Percentiles rank a stretch among this genome's conserved stretches.
Conservation (phyloP, 371 early-diverging fungal species). For the Haplosporangium sp. region DNA sequence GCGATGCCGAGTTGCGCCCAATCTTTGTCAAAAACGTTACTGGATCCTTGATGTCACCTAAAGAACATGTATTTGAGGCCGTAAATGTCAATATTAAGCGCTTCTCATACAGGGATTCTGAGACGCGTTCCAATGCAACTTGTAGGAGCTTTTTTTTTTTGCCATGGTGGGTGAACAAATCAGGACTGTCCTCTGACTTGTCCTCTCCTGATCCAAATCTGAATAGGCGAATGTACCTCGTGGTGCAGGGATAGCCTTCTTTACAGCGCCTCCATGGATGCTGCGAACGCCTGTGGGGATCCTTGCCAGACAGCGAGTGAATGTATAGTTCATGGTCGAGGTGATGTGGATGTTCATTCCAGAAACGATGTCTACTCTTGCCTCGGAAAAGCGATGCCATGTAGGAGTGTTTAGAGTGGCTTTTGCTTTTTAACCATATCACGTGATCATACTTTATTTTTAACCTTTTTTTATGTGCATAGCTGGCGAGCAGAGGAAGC, state of each 20-base stretch:
- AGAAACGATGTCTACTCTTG: background rate
- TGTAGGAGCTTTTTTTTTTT: too few relatives aligned
- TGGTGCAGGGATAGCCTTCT: slow-evolving; percentile 45
- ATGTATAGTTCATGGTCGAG: slow-evolving; percentile 24
- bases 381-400: background rate
- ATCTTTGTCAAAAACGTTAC: slow-evolving; percentile 64
- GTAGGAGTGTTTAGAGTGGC: slow-evolving; percentile 10
- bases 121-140: too few relatives aligned
- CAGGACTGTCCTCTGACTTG: too few relatives aligned
- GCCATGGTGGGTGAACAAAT: too few relatives aligned
- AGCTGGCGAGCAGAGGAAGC: background rate
- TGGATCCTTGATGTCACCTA: slow-evolving; percentile 56
- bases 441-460: too few relatives aligned
- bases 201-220: too few relatives aligned
- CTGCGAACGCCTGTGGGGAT: slow-evolving; percentile 24
- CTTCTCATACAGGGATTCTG: too few relatives aligned
- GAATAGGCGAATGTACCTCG: slow-evolving; percentile 23
- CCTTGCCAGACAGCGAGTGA: slow-evolving; percentile 38
- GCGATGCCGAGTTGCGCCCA: slow-evolving; percentile 60
- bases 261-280: slow-evolving; percentile 33
- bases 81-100: too few relatives aligned
- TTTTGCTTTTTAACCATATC: background rate
- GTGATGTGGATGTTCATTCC: background rate
- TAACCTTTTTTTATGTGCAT: too few relatives aligned
- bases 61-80: background rate